Percentiles rank a stretch among this genome's conserved stretches.
phyloP scores from a whole-genome alignment of 495 filamentous ascomycete genomes.

The Cercophora samala region DNA sequence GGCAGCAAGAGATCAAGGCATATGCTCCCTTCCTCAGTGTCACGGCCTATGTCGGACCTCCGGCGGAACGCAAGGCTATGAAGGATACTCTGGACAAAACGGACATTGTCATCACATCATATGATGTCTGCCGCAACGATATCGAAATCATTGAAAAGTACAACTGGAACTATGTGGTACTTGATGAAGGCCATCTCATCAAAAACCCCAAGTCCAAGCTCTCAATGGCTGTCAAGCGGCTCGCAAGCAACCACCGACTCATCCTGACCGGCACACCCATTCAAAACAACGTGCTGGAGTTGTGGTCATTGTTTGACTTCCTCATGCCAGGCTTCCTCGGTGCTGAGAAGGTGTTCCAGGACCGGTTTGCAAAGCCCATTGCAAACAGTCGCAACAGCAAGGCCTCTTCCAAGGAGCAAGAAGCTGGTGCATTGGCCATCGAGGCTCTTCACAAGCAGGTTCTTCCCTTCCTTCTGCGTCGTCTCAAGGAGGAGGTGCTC shows the following conservation, averaged over 20 bases:
- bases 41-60: slow-evolving; percentile 85
- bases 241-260: slow-evolving; percentile 86
- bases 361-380: slow-evolving; percentile 96
- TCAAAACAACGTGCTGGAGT: slow-evolving; percentile 94
- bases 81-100: slow-evolving; percentile 64
- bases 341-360: slow-evolving; percentile 97
- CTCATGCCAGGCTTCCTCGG: slow-evolving; percentile 98
- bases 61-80: slow-evolving; percentile 68
- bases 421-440: slow-evolving; percentile 91
- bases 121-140: slow-evolving; percentile 95
- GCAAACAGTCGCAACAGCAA: slow-evolving; percentile 92
- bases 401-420: slow-evolving; percentile 96
- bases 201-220: slow-evolving; percentile 97
- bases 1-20: slow-evolving; percentile 93
- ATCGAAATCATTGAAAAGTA: slow-evolving; percentile 76
- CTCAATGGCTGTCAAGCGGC: slow-evolving; percentile 81
- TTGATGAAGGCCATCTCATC: slow-evolving; percentile 97
- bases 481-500: slow-evolving; percentile 95
- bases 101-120: slow-evolving; percentile 94
- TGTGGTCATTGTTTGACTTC: slow-evolving; percentile 98
- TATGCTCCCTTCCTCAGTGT: slow-evolving; percentile 92
- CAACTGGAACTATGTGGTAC: slow-evolving; percentile 94
- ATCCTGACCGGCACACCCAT: slow-evolving; percentile 97
- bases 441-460: slow-evolving; percentile 98
- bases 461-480: slow-evolving; percentile 90